A percentile compares a stretch with the other conserved stretches of the same genome.
phyloP scores from a whole-genome alignment of 306 rosid species.

The Hippophae gyantsensis region DNA sequence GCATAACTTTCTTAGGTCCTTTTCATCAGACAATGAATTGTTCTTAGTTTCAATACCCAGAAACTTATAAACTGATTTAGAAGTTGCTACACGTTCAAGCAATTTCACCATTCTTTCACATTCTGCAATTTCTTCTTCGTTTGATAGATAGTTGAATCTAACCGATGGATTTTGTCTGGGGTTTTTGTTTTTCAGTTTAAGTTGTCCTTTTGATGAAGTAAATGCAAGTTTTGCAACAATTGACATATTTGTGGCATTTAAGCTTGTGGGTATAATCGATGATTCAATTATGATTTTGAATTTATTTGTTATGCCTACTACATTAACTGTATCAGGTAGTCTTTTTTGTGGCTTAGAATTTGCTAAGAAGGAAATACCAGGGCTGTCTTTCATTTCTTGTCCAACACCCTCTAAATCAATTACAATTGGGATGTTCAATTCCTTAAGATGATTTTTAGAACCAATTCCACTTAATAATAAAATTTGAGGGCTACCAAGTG shows the following conservation, averaged over 20 bases:
- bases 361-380: conserved; percentile 42
- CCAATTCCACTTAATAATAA: conserved; percentile 62
- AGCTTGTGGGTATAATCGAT: conserved; percentile 35
- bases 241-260: conserved; percentile 37
- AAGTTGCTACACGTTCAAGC: conserved; percentile 40
- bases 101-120: conserved; percentile 41
- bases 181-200: conserved; percentile 42
- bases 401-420: conserved; percentile 43
- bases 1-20: conserved; percentile 22
- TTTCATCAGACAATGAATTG: conserved; percentile 15
- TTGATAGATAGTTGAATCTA: conserved; percentile 56
- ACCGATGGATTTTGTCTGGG: conserved; percentile 60
- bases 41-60: conserved; percentile 28
- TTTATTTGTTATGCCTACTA: conserved; percentile 53
- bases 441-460: conserved; percentile 40
- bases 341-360: conserved; percentile 39
- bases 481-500: conserved; percentile 70
- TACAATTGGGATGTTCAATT: conserved; percentile 32
- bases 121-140: conserved; percentile 32
- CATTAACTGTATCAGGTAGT: conserved; percentile 55
- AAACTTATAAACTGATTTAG: conserved; percentile 42
- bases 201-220: conserved; percentile 48
- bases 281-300: conserved; percentile 50
- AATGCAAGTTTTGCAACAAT: conserved; percentile 51
- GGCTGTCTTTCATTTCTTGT: conserved; percentile 66